Evolutionary conservation across 1,284 basidiomycete genomes (phyloP).

Genomic region (Trichosporon sp.): DNA sequence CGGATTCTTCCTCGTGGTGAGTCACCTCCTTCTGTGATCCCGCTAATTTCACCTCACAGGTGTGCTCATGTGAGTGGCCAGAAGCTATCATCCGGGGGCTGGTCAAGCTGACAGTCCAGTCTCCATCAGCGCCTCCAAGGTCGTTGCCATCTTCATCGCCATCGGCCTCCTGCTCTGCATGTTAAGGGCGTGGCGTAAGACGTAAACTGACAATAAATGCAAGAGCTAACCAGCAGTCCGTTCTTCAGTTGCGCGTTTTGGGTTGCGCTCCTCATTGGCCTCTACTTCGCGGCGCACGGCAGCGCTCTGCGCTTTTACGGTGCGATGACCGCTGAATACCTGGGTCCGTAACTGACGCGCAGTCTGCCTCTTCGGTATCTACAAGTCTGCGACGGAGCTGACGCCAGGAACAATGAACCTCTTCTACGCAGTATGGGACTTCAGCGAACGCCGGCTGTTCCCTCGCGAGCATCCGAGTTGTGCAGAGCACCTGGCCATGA

Average conservation of each 20-base stretch:
- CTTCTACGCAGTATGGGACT: conserved; percentile 57
- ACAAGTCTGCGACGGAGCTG: neutral
- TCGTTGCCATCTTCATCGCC: conserved; percentile 53
- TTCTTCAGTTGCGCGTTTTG: conserved; percentile 51
- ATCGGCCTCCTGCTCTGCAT: conserved; percentile 51
- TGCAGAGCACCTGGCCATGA: neutral
- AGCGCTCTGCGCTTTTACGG: conserved; percentile 55
- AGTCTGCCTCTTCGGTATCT: conserved; percentile 33
- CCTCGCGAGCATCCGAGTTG: conserved; percentile 30
- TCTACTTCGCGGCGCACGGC: conserved; percentile 57
- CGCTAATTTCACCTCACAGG: conserved; percentile 32
- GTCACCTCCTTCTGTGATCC: conserved; percentile 26
- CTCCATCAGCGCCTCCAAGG: conserved; percentile 55
- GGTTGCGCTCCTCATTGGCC: conserved; percentile 53
- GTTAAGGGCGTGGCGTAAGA: conserved; percentile 51
- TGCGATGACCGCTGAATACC: conserved; percentile 21
- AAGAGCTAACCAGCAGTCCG: conserved; percentile 38
- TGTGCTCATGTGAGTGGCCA: conserved; percentile 37
- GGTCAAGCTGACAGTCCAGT: conserved; percentile 26
- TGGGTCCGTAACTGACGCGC: neutral
- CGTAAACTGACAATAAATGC: conserved; percentile 38
- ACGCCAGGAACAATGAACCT: conserved; percentile 50
- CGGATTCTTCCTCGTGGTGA: conserved; percentile 54
- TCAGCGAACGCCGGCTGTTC: conserved; percentile 54
- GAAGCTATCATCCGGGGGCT: neutral